Evolutionary conservation across 805 yeast species (phyloP), one percentile per base, ranked within the genome.

Genomic region (Candida ovalis): DNA sequence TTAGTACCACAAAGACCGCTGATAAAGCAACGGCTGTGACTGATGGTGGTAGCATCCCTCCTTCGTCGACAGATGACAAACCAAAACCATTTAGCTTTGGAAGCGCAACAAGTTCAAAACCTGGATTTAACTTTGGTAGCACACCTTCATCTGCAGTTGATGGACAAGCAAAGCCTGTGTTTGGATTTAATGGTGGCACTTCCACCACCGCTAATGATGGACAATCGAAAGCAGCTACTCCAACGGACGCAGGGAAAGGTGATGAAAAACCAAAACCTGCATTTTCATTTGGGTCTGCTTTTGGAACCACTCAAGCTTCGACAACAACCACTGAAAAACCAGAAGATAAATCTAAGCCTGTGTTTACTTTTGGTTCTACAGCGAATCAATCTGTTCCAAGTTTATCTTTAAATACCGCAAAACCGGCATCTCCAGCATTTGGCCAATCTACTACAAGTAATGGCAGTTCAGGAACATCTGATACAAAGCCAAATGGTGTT

Each of bases 91-190:
- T 30, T 15, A 30, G 17, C 12, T 30, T 30, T 15, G 17, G 35
- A 7, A 25, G 10, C 28, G 10, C 35, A 30, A 12, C n/a, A 15
- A 25, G 28, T 10, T 25, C 28, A 25, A 25, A 25, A 10, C 21
- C 47, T 25, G 53, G 37, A 38, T 44, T 45, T 49, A 42, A 3
- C 22, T 6, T 7, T 17, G 38, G 13, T 13, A 35, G 21, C 22
- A 35, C 38, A 7, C 4, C 22, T 35, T 18, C 22, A 13, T n/a
- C 36, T 10, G 12, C 15, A 5, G 18, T 5, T 32, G 30, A 27
- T 27, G 30, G 12, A 13, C 18, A 35, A 18, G 7, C 39, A 19
- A 42, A 48, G 10, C 48, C 55, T n/a, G 47, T 51, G 24, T 43
- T 36, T 17, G 43, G 44, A 18, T 47, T 44, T n/a, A n/a, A n/a